Conservation (phyloP, 768 basidiomycete genomes). For the Amanita inopinata region DNA sequence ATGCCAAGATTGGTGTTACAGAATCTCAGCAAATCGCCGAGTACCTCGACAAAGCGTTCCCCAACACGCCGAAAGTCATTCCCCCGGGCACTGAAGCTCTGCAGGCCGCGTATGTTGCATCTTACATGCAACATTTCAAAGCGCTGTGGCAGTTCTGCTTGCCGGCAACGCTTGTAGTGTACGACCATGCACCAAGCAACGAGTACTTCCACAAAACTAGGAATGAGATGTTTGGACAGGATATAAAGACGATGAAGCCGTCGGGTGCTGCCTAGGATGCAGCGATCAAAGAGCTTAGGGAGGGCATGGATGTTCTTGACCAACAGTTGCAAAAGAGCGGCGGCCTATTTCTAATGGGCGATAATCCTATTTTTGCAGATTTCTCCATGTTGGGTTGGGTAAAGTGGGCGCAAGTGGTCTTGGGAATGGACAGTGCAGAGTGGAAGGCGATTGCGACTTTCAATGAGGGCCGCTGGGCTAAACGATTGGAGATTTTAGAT, state of each 20-base stretch:
- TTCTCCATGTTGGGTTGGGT: not conserved
- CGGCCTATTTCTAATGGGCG: conserved; percentile 18
- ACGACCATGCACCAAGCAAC: conserved; percentile 16
- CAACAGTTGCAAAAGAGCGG: conserved; percentile 16
- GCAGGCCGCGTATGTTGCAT: conserved; percentile 19
- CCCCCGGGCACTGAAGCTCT: conserved; percentile 23
- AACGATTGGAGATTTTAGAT: conserved; percentile 2
- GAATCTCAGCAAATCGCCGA: conserved; percentile 31
- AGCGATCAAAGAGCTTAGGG: conserved; percentile 29
- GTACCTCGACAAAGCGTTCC: conserved; percentile 36
- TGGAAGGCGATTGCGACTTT: conserved; percentile 6
- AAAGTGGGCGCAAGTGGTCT: not conserved
- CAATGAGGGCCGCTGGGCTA: conserved; percentile 4
- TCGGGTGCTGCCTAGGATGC: conserved; percentile 10
- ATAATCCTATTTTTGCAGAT: conserved; percentile 11
- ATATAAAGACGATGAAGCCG: conserved; percentile 26
- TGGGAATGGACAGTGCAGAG: conserved; percentile 4
- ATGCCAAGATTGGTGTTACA: conserved; percentile 20
- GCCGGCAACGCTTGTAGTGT: not conserved
- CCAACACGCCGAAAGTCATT: conserved; percentile 24
- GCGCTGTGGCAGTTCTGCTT: conserved; percentile 2
- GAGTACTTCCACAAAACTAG: conserved; percentile 28
- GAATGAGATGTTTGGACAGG: conserved; percentile 21
- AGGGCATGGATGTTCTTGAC: conserved; percentile 19
- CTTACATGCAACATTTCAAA: conserved; percentile 11